These are phyloP conservation scores for Begonia loranthoides DNA, from an alignment of 306 rosid species.

Conservation along the genomic window DNA sequence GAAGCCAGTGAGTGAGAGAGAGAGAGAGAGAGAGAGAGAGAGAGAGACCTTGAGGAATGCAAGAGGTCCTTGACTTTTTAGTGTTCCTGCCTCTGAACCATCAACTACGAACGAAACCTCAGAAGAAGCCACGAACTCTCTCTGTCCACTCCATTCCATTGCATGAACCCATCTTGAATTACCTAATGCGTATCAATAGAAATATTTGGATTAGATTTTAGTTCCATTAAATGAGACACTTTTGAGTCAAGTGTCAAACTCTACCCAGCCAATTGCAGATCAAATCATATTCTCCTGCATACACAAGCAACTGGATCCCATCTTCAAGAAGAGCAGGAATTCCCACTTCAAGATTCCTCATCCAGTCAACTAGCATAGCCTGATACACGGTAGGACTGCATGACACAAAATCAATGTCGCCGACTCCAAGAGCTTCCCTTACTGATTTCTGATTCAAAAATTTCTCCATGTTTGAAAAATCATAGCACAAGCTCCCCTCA, in stretches of 20 bases:
- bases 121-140: conserved; percentile 48
- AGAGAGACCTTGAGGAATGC: conserved; percentile 77
- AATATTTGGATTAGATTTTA: no score
- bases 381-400: conserved; percentile 83
- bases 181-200: conserved; percentile 26
- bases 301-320: conserved; percentile 71
- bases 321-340: conserved; percentile 93
- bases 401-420: conserved; percentile 70
- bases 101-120: conserved; percentile 65
- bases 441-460: conserved; percentile 62
- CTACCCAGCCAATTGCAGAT: conserved; percentile 99
- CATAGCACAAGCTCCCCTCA: conserved; percentile 82
- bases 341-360: conserved; percentile 92
- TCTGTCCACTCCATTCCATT: conserved; percentile 94
- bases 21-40: conserved; percentile 5
- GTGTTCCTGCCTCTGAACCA: conserved; percentile 69
- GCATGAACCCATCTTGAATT: conserved; percentile 98
- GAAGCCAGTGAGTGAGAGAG: no score
- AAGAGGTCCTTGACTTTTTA: conserved; percentile 72
- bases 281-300: conserved; percentile 94
- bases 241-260: conserved; percentile 1
- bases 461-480: conserved; percentile 88
- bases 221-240: no score
- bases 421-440: conserved; percentile 75
- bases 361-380: conserved; percentile 96